These are phyloP conservation scores for Leccinum pachyderme DNA, from an alignment of 1,284 basidiomycete species.

Conservation along the genomic window DNA sequence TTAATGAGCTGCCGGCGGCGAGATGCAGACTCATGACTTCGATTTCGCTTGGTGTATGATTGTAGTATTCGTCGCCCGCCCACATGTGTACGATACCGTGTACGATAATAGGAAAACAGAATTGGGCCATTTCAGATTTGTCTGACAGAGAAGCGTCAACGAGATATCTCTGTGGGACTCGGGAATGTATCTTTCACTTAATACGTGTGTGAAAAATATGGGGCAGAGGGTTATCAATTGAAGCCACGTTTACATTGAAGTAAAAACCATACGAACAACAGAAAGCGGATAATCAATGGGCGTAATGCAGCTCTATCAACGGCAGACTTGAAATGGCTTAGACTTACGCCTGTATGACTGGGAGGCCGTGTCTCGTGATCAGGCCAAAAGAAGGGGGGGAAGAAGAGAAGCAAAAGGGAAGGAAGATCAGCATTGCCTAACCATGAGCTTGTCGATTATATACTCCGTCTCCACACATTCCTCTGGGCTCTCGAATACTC, in stretches of 20 bases:
- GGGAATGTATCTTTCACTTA: not conserved
- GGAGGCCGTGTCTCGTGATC: not conserved
- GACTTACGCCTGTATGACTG: not conserved
- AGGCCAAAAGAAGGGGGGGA: not conserved
- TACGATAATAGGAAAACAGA: not conserved
- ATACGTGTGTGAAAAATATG: not conserved
- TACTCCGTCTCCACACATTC: slow-evolving; percentile 63
- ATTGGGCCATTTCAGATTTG: slow-evolving; percentile 1
- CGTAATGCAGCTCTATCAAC: slow-evolving; percentile 2
- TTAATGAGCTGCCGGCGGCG: not conserved
- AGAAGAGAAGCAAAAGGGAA: not conserved
- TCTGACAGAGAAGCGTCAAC: not conserved
- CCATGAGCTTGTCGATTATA: slow-evolving; percentile 29
- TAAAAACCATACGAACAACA: not conserved
- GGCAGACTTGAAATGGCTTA: not conserved
- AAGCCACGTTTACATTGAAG: not conserved
- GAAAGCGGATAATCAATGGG: not conserved
- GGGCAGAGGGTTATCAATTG: not conserved
- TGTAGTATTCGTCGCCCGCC: not conserved
- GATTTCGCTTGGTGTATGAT: slow-evolving; percentile 10
- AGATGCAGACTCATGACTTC: not conserved
- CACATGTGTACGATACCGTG: slow-evolving; percentile 4
- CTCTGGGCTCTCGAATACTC: slow-evolving; percentile 61
- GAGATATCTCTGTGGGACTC: not conserved
- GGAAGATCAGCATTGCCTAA: not conserved